Evolutionary conservation across 345 rosid genomes (phyloP).

Genomic region (Corchorus olitorius): DNA sequence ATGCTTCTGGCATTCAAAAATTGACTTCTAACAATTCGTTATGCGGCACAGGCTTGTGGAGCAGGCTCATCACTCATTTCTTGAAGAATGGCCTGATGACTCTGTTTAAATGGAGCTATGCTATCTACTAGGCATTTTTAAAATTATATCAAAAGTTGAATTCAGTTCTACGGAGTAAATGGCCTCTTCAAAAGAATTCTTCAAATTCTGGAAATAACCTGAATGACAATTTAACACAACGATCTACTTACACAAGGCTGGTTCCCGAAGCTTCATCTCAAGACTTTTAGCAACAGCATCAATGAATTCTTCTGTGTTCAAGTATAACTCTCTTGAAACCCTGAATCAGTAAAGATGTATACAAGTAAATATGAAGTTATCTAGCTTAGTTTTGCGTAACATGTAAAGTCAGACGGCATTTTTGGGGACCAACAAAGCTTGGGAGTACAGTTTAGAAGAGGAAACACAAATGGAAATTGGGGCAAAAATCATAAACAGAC

Average conservation of each 20-base stretch:
- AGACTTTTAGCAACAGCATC: conserved; percentile 75
- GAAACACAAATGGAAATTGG: neutral
- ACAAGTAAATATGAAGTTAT: neutral
- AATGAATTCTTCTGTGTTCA: conserved; percentile 86
- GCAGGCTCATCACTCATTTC: neutral
- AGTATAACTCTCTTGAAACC: conserved; percentile 67
- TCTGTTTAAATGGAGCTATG: conserved; percentile 2
- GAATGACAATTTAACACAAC: neutral
- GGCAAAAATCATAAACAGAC: neutral
- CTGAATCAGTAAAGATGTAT: conserved; percentile 40
- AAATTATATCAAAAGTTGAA: neutral
- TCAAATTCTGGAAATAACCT: neutral
- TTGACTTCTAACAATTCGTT: no score
- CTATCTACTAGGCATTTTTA: neutral
- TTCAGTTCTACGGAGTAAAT: neutral
- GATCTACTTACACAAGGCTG: conserved; percentile 38
- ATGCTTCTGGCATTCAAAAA: no score
- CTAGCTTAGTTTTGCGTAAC: neutral
- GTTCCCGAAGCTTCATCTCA: conserved; percentile 49
- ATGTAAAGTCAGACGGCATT: neutral
- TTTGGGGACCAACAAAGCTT: neutral
- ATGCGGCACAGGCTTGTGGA: no score
- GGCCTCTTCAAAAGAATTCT: neutral
- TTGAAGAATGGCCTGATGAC: neutral
- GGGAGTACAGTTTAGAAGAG: neutral